These are phyloP conservation scores for Hymenoscyphus linearis DNA, from an alignment of 2,329 filamentous ascomycete genomes.

Conservation along the genomic window DNA sequence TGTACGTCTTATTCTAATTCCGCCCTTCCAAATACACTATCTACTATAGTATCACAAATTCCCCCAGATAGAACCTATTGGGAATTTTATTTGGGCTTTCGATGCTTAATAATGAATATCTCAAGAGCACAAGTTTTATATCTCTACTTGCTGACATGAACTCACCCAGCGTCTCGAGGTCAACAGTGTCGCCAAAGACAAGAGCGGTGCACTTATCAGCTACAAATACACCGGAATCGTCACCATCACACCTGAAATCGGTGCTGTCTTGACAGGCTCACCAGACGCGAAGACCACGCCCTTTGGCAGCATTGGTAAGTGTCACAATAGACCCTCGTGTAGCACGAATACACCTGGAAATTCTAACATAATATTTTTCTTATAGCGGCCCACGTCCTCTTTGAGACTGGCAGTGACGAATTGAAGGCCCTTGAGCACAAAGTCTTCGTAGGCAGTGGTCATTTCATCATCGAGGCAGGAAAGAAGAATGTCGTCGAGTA, in stretches of 20 bases:
- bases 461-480: slow-evolving; percentile 36
- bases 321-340: not conserved
- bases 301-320: slow-evolving; percentile 38
- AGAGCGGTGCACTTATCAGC: slow-evolving; percentile 33
- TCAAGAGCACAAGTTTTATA: not conserved
- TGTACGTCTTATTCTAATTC: slow-evolving; percentile 2
- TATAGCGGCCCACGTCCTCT: slow-evolving; percentile 35
- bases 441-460: slow-evolving; percentile 38
- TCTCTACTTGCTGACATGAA: not conserved
- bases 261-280: slow-evolving; percentile 33
- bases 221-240: slow-evolving; percentile 38
- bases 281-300: slow-evolving; percentile 35
- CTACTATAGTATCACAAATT: too few species aligned
- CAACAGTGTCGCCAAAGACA: slow-evolving; percentile 34
- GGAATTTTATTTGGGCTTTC: too few species aligned
- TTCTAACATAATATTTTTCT: not conserved
- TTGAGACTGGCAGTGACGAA: slow-evolving; percentile 35
- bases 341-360: not conserved
- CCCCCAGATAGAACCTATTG: too few species aligned
- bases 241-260: slow-evolving; percentile 32
- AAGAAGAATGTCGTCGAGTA: slow-evolving; percentile 37
- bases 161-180: slow-evolving; percentile 34
- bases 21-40: too few species aligned
- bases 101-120: too few species aligned
- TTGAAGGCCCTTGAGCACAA: slow-evolving; percentile 35